Conservation (phyloP, 169 alveolate genomes). For the Plasmodium coatneyi region DNA sequence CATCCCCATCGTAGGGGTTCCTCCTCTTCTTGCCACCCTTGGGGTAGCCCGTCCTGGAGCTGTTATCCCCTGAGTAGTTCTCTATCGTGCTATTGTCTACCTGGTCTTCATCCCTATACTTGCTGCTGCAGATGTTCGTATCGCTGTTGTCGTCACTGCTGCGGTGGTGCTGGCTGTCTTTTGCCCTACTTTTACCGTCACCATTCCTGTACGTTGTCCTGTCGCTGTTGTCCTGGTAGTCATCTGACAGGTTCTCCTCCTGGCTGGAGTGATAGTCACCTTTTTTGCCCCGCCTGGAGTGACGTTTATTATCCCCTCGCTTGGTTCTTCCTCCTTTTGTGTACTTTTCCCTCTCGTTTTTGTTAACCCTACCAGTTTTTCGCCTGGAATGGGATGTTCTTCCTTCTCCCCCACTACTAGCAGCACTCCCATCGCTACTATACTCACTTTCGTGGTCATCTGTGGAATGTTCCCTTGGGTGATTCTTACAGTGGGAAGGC, state of each 20-base stretch:
- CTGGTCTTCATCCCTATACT: constrained; percentile 11
- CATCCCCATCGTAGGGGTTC: constrained; percentile 9
- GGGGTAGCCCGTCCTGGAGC: not conserved
- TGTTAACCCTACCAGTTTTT: not conserved
- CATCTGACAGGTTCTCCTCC: not conserved
- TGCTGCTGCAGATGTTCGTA: constrained; percentile 30
- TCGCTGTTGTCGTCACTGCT: constrained; percentile 3
- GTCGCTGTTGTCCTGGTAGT: not conserved
- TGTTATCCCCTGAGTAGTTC: constrained; percentile 19
- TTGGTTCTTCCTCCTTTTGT: not conserved
- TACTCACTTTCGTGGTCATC: not conserved
- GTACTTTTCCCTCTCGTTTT: not conserved
- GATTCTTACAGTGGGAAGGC: not conserved
- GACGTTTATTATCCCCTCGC: constrained; percentile 4
- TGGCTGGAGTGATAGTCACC: not conserved
- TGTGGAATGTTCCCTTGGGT: not conserved
- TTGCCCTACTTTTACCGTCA: not conserved
- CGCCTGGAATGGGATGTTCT: not conserved
- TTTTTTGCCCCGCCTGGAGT: not conserved
- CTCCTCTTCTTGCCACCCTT: constrained; percentile 8
- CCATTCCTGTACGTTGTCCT: not conserved
- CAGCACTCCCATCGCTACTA: not conserved
- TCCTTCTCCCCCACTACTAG: not conserved
- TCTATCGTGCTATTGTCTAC: constrained; percentile 44
- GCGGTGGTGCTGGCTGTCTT: not conserved